Evolutionary conservation across 108 stramenopile species (phyloP).

Genomic region (Nannochloropsis oceanica): DNA sequence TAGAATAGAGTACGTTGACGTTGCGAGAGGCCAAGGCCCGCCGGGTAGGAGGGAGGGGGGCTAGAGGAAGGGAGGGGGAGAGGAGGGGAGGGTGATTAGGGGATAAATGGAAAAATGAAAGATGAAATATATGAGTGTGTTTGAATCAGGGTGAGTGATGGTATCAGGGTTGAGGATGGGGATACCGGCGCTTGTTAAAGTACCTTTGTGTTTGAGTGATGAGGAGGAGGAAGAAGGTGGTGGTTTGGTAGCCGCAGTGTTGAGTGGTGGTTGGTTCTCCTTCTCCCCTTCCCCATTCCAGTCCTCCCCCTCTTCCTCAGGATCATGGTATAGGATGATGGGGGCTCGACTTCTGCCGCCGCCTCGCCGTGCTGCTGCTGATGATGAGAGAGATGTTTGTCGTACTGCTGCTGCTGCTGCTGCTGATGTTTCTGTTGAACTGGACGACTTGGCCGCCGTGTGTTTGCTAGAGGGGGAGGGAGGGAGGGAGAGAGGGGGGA

Average conservation of each 20-base stretch:
- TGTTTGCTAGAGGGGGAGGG: not conserved
- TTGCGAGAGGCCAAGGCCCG: not conserved
- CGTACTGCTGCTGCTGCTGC: too few relatives aligned
- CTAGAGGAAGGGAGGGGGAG: not conserved
- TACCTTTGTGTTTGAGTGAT: not conserved
- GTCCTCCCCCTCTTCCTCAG: not conserved
- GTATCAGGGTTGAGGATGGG: too few relatives aligned
- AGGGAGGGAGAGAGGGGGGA: not conserved
- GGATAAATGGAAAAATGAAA: not conserved
- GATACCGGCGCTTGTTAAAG: too few relatives aligned
- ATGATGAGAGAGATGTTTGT: too few relatives aligned
- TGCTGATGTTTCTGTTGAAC: too few relatives aligned
- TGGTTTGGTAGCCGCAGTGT: not conserved
- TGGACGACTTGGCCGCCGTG: not conserved
- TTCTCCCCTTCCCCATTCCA: not conserved
- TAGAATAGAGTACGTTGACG: not conserved
- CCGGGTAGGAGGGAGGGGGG: not conserved
- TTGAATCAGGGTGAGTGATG: too few relatives aligned
- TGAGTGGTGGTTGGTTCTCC: not conserved
- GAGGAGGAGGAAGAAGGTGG: not conserved
- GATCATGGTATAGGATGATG: not conserved
- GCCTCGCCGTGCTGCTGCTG: not conserved
- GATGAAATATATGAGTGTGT: too few relatives aligned
- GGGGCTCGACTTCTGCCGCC: not conserved
- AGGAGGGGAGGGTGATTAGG: not conserved